Evolutionary conservation across 2,329 filamentous ascomycete species (phyloP).

Genomic region (Ophiognomonia clavigignenti-juglandacearum): DNA sequence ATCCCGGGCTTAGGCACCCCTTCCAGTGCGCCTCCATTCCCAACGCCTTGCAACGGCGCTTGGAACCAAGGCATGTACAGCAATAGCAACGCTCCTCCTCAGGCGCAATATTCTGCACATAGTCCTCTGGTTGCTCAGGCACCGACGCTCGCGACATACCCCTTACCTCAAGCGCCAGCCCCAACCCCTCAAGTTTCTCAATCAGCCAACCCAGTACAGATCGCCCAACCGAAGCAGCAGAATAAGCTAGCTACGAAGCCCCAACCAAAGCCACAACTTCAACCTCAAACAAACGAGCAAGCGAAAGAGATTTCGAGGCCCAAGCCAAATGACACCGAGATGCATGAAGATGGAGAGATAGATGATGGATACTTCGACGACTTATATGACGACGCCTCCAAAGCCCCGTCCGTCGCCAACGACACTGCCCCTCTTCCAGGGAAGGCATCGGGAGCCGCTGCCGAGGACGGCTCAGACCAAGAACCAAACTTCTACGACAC

Average conservation of each 20-base stretch:
- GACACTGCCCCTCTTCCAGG: neutral
- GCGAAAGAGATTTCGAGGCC: too few relatives aligned
- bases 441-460: neutral
- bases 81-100: neutral
- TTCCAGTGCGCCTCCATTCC: conserved; percentile 3
- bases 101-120: conserved; percentile 6
- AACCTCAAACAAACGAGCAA: neutral
- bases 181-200: neutral
- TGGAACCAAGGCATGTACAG: conserved; percentile 7
- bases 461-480: conserved; percentile 9
- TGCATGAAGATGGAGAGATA: conserved; percentile 69
- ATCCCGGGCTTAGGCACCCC: conserved; percentile 35
- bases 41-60: conserved; percentile 4
- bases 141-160: neutral
- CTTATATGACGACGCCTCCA: conserved; percentile 37
- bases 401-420: conserved; percentile 24
- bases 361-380: conserved; percentile 64
- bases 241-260: neutral
- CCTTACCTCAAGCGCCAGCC: neutral
- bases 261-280: conserved; percentile 1
- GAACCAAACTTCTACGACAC: conserved; percentile 24
- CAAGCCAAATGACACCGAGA: too few relatives aligned
- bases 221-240: neutral
- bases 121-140: neutral
- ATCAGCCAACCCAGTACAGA: neutral